Evolutionary conservation across 331 rosid species (phyloP).

Genomic region (Acacia pycnantha): DNA sequence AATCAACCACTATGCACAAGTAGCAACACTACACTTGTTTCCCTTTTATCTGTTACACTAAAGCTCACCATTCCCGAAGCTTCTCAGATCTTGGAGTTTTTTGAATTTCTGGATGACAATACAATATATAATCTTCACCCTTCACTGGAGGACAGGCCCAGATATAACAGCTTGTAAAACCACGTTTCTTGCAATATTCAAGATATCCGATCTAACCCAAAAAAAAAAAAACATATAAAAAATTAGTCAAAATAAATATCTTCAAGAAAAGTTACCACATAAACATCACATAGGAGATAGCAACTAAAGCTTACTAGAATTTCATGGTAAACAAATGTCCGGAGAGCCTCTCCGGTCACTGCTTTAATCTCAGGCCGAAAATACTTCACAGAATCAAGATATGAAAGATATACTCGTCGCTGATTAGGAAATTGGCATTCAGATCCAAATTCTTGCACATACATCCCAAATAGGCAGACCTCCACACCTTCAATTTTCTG

Average conservation of each 20-base stretch:
- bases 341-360: slow-evolving; percentile 90
- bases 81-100: slow-evolving; percentile 98
- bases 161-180: slow-evolving; percentile 96
- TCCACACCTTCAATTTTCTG: slow-evolving; percentile 85
- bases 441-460: slow-evolving; percentile 97
- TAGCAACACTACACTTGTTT: background rate
- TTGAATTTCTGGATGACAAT: slow-evolving; percentile 97
- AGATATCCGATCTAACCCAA: slow-evolving; percentile 87
- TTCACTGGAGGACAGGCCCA: slow-evolving; percentile 99
- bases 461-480: slow-evolving; percentile 98
- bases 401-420: slow-evolving; percentile 95
- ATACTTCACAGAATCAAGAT: slow-evolving; percentile 96
- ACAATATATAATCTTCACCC: slow-evolving; percentile 98
- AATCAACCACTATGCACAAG: slow-evolving; percentile 12
- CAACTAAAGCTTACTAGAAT: slow-evolving; percentile 61
- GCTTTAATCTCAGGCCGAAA: slow-evolving; percentile 92
- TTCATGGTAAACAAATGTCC: slow-evolving; percentile 96
- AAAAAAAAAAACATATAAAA: background rate
- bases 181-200: slow-evolving; percentile 92
- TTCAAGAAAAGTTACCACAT: slow-evolving; percentile 9
- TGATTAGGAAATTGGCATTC: slow-evolving; percentile 89
- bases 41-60: background rate
- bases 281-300: background rate
- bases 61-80: slow-evolving; percentile 94
- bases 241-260: slow-evolving; percentile 15